Percentiles rank a stretch among this genome's conserved stretches.
These are phyloP conservation scores for Persicaria maculosa DNA, from an alignment of 148 eudicot genomes.

Conservation along the genomic window DNA sequence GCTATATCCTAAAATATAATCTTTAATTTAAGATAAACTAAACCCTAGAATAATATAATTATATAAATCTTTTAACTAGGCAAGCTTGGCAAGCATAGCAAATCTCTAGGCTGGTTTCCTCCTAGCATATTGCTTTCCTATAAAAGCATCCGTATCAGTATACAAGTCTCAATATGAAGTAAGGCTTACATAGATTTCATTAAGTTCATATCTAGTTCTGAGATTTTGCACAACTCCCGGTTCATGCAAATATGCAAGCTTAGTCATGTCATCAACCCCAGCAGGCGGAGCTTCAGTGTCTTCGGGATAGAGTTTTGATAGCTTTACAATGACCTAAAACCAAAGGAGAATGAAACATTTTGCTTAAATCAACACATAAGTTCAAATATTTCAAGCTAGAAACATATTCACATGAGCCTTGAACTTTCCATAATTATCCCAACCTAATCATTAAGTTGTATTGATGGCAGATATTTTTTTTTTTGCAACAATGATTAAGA, in stretches of 20 bases:
- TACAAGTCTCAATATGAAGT: neutral
- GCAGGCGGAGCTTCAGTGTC: slow-evolving; percentile 96
- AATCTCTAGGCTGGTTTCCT: no score
- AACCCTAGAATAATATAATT: no score
- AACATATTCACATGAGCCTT: neutral
- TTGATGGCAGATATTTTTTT: neutral
- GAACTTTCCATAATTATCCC: neutral
- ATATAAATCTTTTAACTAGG: no score
- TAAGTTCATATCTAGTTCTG: slow-evolving; percentile 84
- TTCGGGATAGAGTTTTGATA: slow-evolving; percentile 72
- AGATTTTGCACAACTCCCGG: slow-evolving; percentile 92
- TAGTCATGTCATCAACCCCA: slow-evolving; percentile 99
- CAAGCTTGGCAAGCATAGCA: no score
- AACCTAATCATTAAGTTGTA: neutral
- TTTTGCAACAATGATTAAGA: no score
- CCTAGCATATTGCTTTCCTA: no score
- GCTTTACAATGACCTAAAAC: slow-evolving; percentile 59
- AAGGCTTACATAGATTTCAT: slow-evolving; percentile 83
- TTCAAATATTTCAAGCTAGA: neutral
- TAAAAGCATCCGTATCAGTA: no score
- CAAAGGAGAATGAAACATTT: slow-evolving; percentile 9
- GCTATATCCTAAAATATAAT: no score
- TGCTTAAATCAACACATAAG: neutral
- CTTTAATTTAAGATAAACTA: no score
- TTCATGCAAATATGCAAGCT: slow-evolving; percentile 89